These are phyloP conservation scores for Actinomortierella wolfii DNA, from an alignment of 371 early-diverging fungal species.

Conservation along the genomic window DNA sequence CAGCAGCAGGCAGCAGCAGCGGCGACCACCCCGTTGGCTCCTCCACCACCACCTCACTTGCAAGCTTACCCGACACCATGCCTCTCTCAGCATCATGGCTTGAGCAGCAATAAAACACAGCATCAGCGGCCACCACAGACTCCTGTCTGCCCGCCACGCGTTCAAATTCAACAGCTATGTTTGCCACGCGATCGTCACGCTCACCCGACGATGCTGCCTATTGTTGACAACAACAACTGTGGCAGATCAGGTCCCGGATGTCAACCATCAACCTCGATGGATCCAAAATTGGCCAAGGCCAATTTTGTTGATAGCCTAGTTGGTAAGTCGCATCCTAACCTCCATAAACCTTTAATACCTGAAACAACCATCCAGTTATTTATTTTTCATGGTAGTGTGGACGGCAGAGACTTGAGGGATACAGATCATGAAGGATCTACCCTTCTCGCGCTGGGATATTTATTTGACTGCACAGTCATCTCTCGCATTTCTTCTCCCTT, in stretches of 20 bases:
- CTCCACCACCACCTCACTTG: no score
- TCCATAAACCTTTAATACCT: background rate
- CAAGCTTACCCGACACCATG: no score
- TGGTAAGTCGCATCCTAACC: conserved; percentile 28
- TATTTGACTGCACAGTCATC: no score
- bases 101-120: background rate
- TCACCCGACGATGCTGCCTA: conserved; percentile 1
- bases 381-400: no score
- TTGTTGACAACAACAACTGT: conserved; percentile 1
- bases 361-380: no score
- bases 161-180: conserved; percentile 26
- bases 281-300: conserved; percentile 24
- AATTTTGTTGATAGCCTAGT: conserved; percentile 49
- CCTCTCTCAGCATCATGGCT: no score
- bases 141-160: conserved; percentile 19
- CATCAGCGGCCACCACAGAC: conserved; percentile 9
- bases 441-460: no score
- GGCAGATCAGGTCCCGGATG: background rate
- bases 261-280: conserved; percentile 11
- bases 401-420: no score
- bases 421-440: no score
- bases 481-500: no score
- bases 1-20: conserved; percentile 1
- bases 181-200: conserved; percentile 22
- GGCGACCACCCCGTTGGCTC: conserved; percentile 1